Evolutionary conservation across 2,329 filamentous ascomycete genomes (phyloP).

Genomic region (Allantophomopsis cytisporea): DNA sequence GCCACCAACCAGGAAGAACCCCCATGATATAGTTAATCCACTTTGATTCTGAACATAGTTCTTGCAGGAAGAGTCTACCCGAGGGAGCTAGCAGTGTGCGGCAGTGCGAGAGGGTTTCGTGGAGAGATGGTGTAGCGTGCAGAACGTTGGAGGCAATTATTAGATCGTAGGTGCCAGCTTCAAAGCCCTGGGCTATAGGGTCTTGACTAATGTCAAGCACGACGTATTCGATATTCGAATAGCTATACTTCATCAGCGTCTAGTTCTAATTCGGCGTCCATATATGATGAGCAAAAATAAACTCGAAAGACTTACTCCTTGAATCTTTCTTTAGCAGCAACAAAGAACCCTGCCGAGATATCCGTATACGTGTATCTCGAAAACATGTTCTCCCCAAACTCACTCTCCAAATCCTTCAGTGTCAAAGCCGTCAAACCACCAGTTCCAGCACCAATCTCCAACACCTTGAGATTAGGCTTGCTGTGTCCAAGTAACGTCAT

Average conservation of each 20-base stretch:
- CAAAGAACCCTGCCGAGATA: conserved; percentile 17
- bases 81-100: conserved; percentile 6
- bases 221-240: conserved; percentile 14
- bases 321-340: conserved; percentile 17
- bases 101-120: conserved; percentile 6
- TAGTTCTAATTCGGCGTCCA: too few species aligned
- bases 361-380: conserved; percentile 10
- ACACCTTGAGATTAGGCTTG: conserved; percentile 16
- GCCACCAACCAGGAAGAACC: conserved; percentile 17
- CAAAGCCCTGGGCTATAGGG: conserved; percentile 19
- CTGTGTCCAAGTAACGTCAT: conserved; percentile 11
- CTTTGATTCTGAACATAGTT: too few species aligned
- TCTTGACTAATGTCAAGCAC: conserved; percentile 20
- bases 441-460: conserved; percentile 18
- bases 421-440: conserved; percentile 8
- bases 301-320: too few species aligned
- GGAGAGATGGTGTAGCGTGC: conserved; percentile 9
- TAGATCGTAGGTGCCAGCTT: conserved; percentile 14
- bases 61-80: conserved; percentile 8
- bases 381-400: conserved; percentile 2
- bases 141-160: conserved; percentile 14
- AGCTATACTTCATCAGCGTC: too few species aligned
- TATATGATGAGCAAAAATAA: too few species aligned
- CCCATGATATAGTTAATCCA: conserved; percentile 8
- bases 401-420: conserved; percentile 4